Percentiles rank a stretch among this genome's conserved stretches.
These are phyloP conservation scores for Lyophyllum semitale DNA, from an alignment of 768 basidiomycete genomes.

Conservation along the genomic window DNA sequence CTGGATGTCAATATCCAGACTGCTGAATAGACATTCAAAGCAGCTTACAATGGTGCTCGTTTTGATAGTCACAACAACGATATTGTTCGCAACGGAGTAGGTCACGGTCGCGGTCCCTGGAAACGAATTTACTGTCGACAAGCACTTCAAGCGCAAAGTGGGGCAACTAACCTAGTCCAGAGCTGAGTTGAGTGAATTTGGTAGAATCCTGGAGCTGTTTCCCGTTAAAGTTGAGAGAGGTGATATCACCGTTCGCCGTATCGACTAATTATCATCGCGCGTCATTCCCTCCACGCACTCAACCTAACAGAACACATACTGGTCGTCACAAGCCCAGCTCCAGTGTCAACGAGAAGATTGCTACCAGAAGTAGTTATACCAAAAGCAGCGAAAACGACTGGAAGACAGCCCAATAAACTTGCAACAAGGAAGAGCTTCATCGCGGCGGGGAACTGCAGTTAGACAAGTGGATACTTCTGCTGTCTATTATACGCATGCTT, in stretches of 20 bases:
- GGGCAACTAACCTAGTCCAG: conserved; percentile 38
- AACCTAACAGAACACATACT: conserved; percentile 24
- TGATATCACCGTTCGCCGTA: conserved; percentile 46
- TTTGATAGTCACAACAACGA: conserved; percentile 41
- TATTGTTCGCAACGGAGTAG: conserved; percentile 40
- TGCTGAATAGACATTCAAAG: background rate
- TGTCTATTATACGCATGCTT: conserved; percentile 2
- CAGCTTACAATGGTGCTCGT: conserved; percentile 43
- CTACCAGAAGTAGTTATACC: conserved; percentile 44
- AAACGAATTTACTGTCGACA: background rate
- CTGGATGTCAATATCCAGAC: background rate
- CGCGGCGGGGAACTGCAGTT: background rate
- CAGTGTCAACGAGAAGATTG: conserved; percentile 44
- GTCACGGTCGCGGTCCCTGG: conserved; percentile 43
- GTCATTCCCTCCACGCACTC: background rate
- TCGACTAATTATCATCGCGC: conserved; percentile 29
- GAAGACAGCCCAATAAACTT: conserved; percentile 25
- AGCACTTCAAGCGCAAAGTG: background rate
- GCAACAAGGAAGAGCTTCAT: conserved; percentile 26
- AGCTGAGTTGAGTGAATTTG: conserved; percentile 49
- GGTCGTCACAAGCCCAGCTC: conserved; percentile 44
- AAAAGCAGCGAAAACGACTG: conserved; percentile 43
- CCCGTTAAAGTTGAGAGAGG: conserved; percentile 45
- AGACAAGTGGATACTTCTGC: background rate
- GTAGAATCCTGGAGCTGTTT: conserved; percentile 45